Percentiles rank a stretch among this genome's conserved stretches.
Evolutionary conservation across 371 early-diverging fungal genomes (phyloP).

Genomic region (Mucor racemosus): DNA sequence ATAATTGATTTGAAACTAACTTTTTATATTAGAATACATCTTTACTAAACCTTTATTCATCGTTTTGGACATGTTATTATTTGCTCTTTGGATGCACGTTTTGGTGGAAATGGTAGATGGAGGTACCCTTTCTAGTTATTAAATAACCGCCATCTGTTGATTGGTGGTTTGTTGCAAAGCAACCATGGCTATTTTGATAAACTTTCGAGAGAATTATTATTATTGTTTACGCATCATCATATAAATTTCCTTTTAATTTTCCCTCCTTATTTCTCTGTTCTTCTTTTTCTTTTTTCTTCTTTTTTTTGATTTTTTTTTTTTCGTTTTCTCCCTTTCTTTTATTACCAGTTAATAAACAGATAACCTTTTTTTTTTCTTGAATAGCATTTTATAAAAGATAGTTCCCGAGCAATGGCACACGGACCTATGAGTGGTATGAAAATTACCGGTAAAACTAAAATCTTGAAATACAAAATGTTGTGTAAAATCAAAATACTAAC

Average conservation of each 20-base stretch:
- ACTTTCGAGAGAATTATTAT: background rate
- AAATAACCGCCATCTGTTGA: slow-evolving; percentile 3
- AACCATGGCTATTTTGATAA: slow-evolving; percentile 2
- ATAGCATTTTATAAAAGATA: background rate
- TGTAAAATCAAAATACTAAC: no score
- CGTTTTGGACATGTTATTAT: slow-evolving; percentile 25
- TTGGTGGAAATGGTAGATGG: slow-evolving; percentile 28
- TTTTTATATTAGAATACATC: background rate
- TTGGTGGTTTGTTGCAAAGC: slow-evolving; percentile 7
- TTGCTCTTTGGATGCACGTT: slow-evolving; percentile 31
- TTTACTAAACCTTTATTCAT: slow-evolving; percentile 3
- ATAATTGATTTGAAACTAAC: background rate
- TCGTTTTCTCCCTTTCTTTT: background rate
- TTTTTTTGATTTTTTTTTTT: background rate
- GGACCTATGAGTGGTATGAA: slow-evolving; percentile 39
- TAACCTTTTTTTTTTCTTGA: background rate
- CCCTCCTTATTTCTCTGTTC: background rate
- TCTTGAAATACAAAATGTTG: background rate
- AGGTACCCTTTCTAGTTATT: background rate
- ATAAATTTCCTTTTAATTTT: slow-evolving; percentile 5
- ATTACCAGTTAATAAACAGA: slow-evolving; percentile 1
- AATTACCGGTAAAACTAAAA: slow-evolving; percentile 26
- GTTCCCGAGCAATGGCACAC: slow-evolving; percentile 33
- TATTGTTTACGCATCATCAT: background rate
- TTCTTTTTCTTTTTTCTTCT: slow-evolving; percentile 3